Conservation (phyloP, 208 protist species). For the Naegleria gruberi region DNA sequence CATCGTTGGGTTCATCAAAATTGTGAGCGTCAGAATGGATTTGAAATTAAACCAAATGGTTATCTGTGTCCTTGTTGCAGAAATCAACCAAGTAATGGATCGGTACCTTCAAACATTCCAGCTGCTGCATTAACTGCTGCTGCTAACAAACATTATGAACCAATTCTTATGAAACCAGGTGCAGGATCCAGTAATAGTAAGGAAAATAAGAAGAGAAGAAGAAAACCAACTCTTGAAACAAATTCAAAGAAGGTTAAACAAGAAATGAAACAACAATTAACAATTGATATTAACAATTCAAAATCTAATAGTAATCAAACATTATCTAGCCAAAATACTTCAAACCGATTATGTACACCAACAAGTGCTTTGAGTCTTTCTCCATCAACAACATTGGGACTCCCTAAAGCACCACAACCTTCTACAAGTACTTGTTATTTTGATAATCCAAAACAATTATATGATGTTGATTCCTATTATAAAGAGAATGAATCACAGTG, state of each 20-base stretch:
- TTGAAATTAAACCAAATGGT: neutral
- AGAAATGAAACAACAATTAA: too few relatives aligned
- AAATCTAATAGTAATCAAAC: too few relatives aligned
- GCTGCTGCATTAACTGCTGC: neutral
- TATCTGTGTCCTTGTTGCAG: neutral
- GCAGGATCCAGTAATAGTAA: neutral
- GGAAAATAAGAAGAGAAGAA: neutral
- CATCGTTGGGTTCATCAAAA: conserved; percentile 10
- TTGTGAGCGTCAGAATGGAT: neutral
- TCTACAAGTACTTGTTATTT: neutral
- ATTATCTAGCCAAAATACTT: too few relatives aligned
- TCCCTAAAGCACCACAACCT: neutral
- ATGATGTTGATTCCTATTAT: neutral
- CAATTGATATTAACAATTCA: too few relatives aligned
- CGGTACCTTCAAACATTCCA: neutral
- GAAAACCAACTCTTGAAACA: neutral
- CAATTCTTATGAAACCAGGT: neutral
- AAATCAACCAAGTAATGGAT: neutral
- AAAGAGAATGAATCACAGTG: neutral
- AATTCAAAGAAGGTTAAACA: neutral
- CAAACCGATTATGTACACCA: neutral
- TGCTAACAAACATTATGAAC: neutral
- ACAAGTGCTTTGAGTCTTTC: neutral
- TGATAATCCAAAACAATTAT: too few relatives aligned
- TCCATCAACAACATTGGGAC: neutral